These are phyloP conservation scores for Solanum chmielewskii DNA, from an alignment of 257 asterid species.

Conservation along the genomic window DNA sequence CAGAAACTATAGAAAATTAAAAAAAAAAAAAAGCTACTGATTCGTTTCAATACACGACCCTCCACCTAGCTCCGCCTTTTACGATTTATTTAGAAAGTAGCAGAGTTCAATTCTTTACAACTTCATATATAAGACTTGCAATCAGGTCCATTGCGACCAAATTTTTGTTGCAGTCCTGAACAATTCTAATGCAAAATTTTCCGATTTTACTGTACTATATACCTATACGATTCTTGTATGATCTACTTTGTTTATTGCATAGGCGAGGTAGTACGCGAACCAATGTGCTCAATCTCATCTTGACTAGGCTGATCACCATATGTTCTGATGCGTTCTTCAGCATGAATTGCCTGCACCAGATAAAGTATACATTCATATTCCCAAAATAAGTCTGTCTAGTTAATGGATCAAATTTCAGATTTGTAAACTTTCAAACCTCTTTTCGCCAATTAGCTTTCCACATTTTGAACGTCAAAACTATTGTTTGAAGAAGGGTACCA, in stretches of 20 bases:
- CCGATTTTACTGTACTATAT: neutral
- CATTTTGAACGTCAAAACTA: slow-evolving; percentile 19
- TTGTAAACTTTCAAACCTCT: slow-evolving; percentile 30
- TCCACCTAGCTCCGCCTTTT: neutral
- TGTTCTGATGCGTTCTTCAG: slow-evolving; percentile 37
- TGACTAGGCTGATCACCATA: slow-evolving; percentile 17
- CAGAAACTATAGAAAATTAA: neutral
- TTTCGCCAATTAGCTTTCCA: slow-evolving; percentile 45
- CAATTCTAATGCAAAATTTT: neutral
- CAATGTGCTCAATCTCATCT: slow-evolving; percentile 14
- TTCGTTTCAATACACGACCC: neutral
- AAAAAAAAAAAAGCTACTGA: neutral
- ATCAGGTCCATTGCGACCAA: neutral
- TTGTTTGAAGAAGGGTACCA: slow-evolving; percentile 63
- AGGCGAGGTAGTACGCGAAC: neutral
- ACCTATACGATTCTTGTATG: neutral
- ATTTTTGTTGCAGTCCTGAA: neutral
- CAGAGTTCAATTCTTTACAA: neutral
- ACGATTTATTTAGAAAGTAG: neutral
- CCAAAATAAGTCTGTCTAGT: neutral
- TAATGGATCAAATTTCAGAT: neutral
- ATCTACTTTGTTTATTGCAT: neutral
- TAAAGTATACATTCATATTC: neutral
- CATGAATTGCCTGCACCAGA: slow-evolving; percentile 38
- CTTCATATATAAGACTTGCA: neutral